These are phyloP conservation scores for Ilyonectria destructans DNA, from an alignment of 2,329 filamentous ascomycete genomes.

Conservation along the genomic window DNA sequence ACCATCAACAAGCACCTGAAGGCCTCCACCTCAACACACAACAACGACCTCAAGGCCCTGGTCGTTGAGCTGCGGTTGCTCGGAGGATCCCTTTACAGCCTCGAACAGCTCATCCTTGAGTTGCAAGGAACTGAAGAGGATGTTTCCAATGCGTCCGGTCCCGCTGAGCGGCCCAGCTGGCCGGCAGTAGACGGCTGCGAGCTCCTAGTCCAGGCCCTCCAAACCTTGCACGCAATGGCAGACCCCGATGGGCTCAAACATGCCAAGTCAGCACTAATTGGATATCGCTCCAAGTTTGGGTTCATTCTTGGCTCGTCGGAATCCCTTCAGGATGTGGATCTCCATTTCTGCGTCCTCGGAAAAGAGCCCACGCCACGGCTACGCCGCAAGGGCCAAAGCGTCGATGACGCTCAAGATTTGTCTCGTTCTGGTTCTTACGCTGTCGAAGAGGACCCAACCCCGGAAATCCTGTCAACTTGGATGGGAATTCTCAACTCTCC, in stretches of 20 bases:
- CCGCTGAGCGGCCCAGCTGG: constrained; percentile 30
- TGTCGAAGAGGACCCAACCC: constrained; percentile 29
- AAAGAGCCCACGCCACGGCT: constrained; percentile 40
- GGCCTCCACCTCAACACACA: constrained; percentile 4
- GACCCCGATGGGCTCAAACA: constrained; percentile 42
- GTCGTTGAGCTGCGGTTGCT: constrained; percentile 44
- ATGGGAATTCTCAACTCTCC: constrained; percentile 40
- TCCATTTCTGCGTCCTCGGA: constrained; percentile 42
- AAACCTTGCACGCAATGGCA: constrained; percentile 32
- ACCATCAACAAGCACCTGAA: constrained; percentile 35
- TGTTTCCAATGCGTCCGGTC: not conserved
- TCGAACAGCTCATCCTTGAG: constrained; percentile 44
- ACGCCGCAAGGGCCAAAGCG: constrained; percentile 19
- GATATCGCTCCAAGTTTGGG: constrained; percentile 43
- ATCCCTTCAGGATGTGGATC: constrained; percentile 40
- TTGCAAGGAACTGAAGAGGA: constrained; percentile 28
- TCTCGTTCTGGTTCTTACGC: constrained; percentile 11
- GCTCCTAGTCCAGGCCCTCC: constrained; percentile 38
- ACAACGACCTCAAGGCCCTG: constrained; percentile 37
- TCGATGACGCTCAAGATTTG: constrained; percentile 12
- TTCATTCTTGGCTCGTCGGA: constrained; percentile 49
- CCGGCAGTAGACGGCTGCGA: constrained; percentile 43
- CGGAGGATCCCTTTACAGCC: constrained; percentile 43
- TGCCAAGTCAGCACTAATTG: constrained; percentile 39
- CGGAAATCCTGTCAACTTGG: constrained; percentile 43